Conservation (phyloP, 2,329 filamentous ascomycete species). For the Ilyonectria mors-panacis region DNA sequence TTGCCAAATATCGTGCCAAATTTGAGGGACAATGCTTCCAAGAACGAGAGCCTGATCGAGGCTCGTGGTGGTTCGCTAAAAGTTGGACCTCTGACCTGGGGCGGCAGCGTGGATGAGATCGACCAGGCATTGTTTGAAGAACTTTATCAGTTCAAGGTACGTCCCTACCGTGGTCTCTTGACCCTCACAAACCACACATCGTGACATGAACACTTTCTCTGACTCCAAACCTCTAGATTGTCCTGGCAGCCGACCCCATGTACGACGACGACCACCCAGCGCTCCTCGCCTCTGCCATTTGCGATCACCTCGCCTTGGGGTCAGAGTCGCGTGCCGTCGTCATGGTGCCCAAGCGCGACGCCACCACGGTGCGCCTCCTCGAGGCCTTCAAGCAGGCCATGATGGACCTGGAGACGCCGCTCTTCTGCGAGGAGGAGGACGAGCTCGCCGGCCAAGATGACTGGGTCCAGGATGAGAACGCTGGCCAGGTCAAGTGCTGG, state of each 20-base stretch:
- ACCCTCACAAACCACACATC: slow-evolving; percentile 1
- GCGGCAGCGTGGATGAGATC: slow-evolving; percentile 61
- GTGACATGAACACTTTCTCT: slow-evolving; percentile 24
- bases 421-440: slow-evolving; percentile 72
- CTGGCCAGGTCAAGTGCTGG: slow-evolving; percentile 74
- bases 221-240: slow-evolving; percentile 63
- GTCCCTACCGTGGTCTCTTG: slow-evolving; percentile 24
- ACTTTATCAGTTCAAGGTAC: slow-evolving; percentile 67
- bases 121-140: slow-evolving; percentile 62
- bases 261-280: slow-evolving; percentile 88
- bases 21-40: slow-evolving; percentile 78
- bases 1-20: slow-evolving; percentile 88
- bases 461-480: slow-evolving; percentile 73
- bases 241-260: slow-evolving; percentile 88
- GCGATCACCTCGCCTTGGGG: slow-evolving; percentile 73
- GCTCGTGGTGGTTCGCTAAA: slow-evolving; percentile 69
- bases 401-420: slow-evolving; percentile 60
- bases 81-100: slow-evolving; percentile 83
- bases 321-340: slow-evolving; percentile 77
- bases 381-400: slow-evolving; percentile 75
- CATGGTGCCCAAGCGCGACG: slow-evolving; percentile 85
- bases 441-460: slow-evolving; percentile 79
- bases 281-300: slow-evolving; percentile 80
- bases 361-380: slow-evolving; percentile 74
- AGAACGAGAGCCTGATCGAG: slow-evolving; percentile 72